Conservation (phyloP, 2,329 filamentous ascomycete species). For the Colletotrichum cuscutae region DNA sequence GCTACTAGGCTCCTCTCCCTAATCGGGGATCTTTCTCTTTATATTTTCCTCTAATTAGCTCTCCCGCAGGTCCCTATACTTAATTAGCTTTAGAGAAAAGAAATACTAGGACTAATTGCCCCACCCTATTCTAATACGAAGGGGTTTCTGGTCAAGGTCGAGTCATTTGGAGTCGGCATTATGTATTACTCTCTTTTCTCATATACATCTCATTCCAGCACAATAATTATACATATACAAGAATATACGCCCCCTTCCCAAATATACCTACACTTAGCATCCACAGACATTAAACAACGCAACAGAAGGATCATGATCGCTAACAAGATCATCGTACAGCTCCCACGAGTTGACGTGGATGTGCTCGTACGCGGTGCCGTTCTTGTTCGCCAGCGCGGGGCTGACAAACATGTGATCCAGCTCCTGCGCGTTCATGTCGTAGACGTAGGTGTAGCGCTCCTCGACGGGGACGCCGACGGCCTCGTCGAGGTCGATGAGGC, state of each 20-base stretch:
- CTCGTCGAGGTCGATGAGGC: constrained; percentile 71
- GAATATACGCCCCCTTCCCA: too few species aligned
- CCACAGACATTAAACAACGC: constrained; percentile 70
- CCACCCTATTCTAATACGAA: too few species aligned
- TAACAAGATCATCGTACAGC: constrained; percentile 63
- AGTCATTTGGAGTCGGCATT: neutral
- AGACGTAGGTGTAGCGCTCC: constrained; percentile 79
- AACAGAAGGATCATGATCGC: constrained; percentile 77
- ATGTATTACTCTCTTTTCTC: neutral
- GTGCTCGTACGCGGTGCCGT: constrained; percentile 66
- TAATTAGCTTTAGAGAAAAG: too few species aligned
- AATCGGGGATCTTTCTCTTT: too few species aligned
- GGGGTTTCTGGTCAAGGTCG: too few species aligned
- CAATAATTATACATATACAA: neutral
- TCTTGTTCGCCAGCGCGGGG: constrained; percentile 54
- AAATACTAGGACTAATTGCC: too few species aligned
- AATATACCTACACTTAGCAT: constrained; percentile 38
- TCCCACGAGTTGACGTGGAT: constrained; percentile 79
- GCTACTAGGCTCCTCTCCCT: too few species aligned
- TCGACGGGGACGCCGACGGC: constrained; percentile 59
- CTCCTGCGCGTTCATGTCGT: constrained; percentile 75
- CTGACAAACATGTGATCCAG: constrained; percentile 78
- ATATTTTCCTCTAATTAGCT: too few species aligned
- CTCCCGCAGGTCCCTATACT: too few species aligned
- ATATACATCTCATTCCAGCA: neutral